phyloP scores from a whole-genome alignment of 768 basidiomycete species.

The Fistulinella prunicolor region DNA sequence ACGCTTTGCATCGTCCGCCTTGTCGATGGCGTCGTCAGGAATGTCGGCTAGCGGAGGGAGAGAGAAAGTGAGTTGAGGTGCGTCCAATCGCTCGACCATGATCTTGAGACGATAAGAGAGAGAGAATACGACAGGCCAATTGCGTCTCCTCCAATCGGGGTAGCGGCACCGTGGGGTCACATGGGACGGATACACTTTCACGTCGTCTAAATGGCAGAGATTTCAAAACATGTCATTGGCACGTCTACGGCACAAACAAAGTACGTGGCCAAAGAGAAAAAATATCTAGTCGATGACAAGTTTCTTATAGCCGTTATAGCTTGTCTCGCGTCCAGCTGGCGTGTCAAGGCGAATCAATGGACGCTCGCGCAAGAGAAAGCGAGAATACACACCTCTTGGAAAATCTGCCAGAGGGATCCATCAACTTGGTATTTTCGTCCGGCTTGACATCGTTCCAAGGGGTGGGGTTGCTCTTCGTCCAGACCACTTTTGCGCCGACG shows the following conservation, averaged over 20 bases:
- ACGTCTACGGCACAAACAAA: constrained; percentile 18
- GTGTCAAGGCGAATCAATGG: constrained; percentile 5
- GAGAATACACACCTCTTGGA: constrained; percentile 49
- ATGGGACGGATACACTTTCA: constrained; percentile 7
- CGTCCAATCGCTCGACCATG: constrained; percentile 44
- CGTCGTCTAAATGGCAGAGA: background rate
- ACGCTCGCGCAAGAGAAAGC: background rate
- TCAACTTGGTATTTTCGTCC: constrained; percentile 70
- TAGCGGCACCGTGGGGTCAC: background rate
- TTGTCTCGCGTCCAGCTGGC: constrained; percentile 79
- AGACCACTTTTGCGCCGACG: constrained; percentile 41
- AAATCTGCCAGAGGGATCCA: constrained; percentile 70
- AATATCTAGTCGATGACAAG: background rate
- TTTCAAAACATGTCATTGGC: constrained; percentile 17
- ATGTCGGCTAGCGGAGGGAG: constrained; percentile 40
- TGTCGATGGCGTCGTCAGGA: constrained; percentile 42
- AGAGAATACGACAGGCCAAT: background rate
- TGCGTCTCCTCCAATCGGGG: background rate
- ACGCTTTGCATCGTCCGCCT: constrained; percentile 30
- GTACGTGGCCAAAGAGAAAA: constrained; percentile 1
- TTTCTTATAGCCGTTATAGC: too few relatives aligned
- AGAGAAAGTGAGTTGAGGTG: constrained; percentile 38
- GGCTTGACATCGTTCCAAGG: constrained; percentile 86
- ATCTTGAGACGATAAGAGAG: background rate
- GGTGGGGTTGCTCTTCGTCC: constrained; percentile 72